Evolutionary conservation across 441 rosid species (phyloP), one percentile per base, ranked within the genome.

Genomic region (Oxalis stricta): DNA sequence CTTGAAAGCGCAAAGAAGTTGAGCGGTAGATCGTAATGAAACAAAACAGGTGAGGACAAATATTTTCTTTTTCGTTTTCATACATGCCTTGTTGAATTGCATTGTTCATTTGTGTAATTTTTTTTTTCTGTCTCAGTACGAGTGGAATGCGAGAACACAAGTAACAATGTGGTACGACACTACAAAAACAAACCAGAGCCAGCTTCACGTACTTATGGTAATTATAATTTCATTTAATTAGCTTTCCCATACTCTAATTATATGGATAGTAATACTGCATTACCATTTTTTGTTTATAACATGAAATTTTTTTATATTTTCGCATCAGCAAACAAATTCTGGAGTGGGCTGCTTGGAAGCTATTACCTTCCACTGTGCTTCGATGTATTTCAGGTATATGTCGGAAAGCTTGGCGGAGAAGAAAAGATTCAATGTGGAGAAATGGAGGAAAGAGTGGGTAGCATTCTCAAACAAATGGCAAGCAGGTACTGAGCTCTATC

Each of bases 161-260:
- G 83, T 85, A 58, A 82, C 96, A 2, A 89, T 89, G 98, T 89
- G 98, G 98, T 89, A 62, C 28, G 82, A 88, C 55, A 75, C 79
- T 5, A 74, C 77, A 12, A 48, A 37, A 24, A 65, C 71, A 21
- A 63, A 53, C 40, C 96, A 85, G 67, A 89, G 98, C 86, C 64
- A 70, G 74, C 93, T 89, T 35, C 93, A 76, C 50, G 97, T n/a
- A n/a, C 84, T 58, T 84, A 89, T 12, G 97, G 95, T 82, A 75
- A 55, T 17, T 10, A 41, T 31, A 15, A 48, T n/a, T n/a, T n/a
- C n/a, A n/a, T n/a, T n/a, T n/a, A n/a, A n/a, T n/a, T n/a, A n/a
- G n/a, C n/a, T n/a, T n/a, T n/a, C n/a, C n/a, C n/a, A n/a, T n/a
- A n/a, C n/a, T n/a, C n/a, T n/a, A n/a, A n/a, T n/a, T n/a, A n/a